Evolutionary conservation across 2,329 filamentous ascomycete species (phyloP).

Genomic region (Colletotrichum coccodes): DNA sequence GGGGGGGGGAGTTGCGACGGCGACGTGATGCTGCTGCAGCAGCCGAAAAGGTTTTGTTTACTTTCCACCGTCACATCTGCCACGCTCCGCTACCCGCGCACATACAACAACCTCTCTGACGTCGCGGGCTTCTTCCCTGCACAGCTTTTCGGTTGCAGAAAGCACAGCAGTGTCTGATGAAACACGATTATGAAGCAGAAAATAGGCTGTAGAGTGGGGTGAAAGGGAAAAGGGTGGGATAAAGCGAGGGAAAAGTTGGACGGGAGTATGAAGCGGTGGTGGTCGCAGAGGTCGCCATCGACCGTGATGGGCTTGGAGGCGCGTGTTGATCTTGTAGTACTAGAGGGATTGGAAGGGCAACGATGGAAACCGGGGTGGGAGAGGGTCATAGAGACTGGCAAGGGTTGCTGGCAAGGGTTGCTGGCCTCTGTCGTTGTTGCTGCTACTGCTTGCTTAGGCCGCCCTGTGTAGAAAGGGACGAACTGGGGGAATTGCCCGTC

Average conservation of each 20-base stretch:
- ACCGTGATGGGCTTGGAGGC: slow-evolving; percentile 8
- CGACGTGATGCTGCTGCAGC: slow-evolving; percentile 10
- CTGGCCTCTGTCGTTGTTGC: neutral
- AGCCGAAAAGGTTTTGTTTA: slow-evolving; percentile 27
- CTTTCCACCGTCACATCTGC: slow-evolving; percentile 17
- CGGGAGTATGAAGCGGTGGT: neutral
- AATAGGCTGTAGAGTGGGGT: neutral
- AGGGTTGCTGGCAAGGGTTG: neutral
- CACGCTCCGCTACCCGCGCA: slow-evolving; percentile 11
- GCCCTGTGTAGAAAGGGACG: neutral
- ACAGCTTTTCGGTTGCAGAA: neutral
- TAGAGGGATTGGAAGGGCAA: slow-evolving; percentile 30
- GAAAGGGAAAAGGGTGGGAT: neutral
- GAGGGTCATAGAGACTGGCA: neutral
- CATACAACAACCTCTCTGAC: slow-evolving; percentile 5
- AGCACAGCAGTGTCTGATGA: neutral
- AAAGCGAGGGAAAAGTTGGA: neutral
- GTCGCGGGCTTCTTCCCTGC: slow-evolving; percentile 26
- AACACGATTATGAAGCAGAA: neutral
- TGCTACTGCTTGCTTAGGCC: neutral
- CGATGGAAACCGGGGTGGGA: neutral
- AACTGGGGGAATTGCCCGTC: slow-evolving; percentile 7
- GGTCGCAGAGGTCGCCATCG: neutral
- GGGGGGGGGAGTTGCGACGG: neutral
- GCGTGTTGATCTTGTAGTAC: slow-evolving; percentile 25